Percentiles rank a stretch among this genome's conserved stretches.
phyloP scores from a whole-genome alignment of 2,329 filamentous ascomycete genomes.

The Fusarium phyllophilum region DNA sequence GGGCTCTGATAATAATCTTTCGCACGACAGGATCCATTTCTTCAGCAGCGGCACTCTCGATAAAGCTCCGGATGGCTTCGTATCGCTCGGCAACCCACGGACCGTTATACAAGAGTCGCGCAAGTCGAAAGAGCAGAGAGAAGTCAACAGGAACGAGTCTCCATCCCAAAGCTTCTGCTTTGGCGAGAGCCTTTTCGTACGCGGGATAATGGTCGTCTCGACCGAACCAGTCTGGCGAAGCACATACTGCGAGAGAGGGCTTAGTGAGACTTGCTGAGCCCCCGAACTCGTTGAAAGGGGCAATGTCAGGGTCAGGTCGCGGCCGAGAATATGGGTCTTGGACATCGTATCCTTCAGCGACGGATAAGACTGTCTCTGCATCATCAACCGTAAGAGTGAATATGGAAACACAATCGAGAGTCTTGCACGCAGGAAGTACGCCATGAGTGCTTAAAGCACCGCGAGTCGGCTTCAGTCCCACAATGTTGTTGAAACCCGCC shows the following conservation, averaged over 20 bases:
- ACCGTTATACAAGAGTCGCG: constrained; percentile 65
- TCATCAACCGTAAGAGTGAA: constrained; percentile 61
- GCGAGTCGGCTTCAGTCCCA: constrained; percentile 63
- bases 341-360: constrained; percentile 59
- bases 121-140: constrained; percentile 60
- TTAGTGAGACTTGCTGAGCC: constrained; percentile 21
- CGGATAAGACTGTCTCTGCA: constrained; percentile 60
- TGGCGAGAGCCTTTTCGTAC: constrained; percentile 54
- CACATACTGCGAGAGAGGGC: constrained; percentile 54
- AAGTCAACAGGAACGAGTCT: constrained; percentile 58
- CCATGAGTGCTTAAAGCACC: constrained; percentile 61
- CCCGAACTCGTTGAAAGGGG: constrained; percentile 45
- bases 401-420: constrained; percentile 67
- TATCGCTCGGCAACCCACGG: constrained; percentile 68
- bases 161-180: constrained; percentile 54
- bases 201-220: constrained; percentile 52
- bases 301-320: constrained; percentile 22
- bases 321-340: constrained; percentile 63
- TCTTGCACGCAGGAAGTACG: constrained; percentile 65
- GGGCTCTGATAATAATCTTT: constrained; percentile 51
- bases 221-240: constrained; percentile 52
- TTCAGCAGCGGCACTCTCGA: constrained; percentile 45
- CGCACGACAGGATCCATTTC: constrained; percentile 52
- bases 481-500: constrained; percentile 63
- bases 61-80: constrained; percentile 60